Percentiles rank a stretch among this genome's conserved stretches.
These are phyloP conservation scores for Hammondia hammondi DNA, from an alignment of 169 alveolate species.

Conservation along the genomic window DNA sequence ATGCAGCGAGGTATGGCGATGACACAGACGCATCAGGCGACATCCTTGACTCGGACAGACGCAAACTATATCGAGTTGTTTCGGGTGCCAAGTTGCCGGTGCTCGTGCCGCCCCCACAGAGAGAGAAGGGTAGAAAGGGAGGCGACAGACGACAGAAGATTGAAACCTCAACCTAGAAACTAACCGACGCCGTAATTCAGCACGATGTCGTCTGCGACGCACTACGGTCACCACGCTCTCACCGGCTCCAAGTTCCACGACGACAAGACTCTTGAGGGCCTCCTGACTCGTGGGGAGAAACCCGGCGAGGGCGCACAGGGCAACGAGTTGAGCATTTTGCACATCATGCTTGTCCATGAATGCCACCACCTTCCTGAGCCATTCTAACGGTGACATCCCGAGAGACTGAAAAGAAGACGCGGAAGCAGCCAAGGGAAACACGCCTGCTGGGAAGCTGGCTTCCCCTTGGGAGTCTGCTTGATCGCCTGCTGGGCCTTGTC, in stretches of 20 bases:
- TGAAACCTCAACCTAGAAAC: no score
- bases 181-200: no score
- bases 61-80: no score
- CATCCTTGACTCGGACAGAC: no score
- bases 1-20: no score
- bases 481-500: not conserved
- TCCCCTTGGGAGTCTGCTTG: not conserved
- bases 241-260: constrained; percentile 71
- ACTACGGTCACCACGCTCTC: not conserved
- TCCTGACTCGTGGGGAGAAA: not conserved
- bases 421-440: not conserved
- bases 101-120: not conserved
- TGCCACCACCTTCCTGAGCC: constrained; percentile 43
- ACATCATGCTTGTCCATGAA: constrained; percentile 58
- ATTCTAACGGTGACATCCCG: not conserved
- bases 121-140: not conserved
- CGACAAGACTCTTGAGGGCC: constrained; percentile 35
- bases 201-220: no score
- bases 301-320: constrained; percentile 42
- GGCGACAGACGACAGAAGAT: not conserved
- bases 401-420: not conserved
- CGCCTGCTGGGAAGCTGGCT: not conserved
- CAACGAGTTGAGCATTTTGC: constrained; percentile 59
- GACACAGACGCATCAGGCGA: no score
- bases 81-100: no score